phyloP scores from a whole-genome alignment of 257 asterid genomes.

The Ocimum tenuiflorum region DNA sequence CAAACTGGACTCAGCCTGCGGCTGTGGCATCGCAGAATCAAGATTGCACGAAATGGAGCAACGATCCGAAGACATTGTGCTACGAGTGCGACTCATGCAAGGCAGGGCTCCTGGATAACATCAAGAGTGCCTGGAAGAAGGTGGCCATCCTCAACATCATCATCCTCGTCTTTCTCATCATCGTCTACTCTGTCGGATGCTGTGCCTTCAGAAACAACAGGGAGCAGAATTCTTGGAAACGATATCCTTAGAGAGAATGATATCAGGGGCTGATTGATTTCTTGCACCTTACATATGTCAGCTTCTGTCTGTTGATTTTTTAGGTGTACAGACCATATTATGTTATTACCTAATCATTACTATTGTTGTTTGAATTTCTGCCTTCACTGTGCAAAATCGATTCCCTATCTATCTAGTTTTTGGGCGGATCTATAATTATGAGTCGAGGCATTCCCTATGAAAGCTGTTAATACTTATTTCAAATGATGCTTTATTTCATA shows the following conservation, averaged over 20 bases:
- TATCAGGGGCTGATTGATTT: conserved; percentile 5
- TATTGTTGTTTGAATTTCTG: neutral
- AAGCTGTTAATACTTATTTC: too few species aligned
- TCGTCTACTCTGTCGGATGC: conserved; percentile 79
- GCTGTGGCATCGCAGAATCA: conserved; percentile 25
- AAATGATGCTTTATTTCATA: too few species aligned
- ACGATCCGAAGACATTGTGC: conserved; percentile 48
- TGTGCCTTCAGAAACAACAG: conserved; percentile 77
- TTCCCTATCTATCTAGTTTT: neutral
- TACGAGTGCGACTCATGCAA: conserved; percentile 73
- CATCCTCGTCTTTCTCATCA: conserved; percentile 62
- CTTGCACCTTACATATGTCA: conserved; percentile 20
- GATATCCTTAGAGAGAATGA: conserved; percentile 44
- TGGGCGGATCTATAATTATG: neutral
- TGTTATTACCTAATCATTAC: neutral
- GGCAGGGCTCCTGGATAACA: conserved; percentile 80
- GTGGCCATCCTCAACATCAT: conserved; percentile 64
- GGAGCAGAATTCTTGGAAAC: conserved; percentile 69
- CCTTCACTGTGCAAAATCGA: neutral
- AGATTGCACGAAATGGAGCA: conserved; percentile 61
- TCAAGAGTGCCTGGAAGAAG: conserved; percentile 76
- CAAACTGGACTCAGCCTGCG: conserved; percentile 53
- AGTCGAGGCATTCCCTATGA: too few species aligned
- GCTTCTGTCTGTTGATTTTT: conserved; percentile 17
- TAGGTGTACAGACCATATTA: conserved; percentile 25